Evolutionary conservation across 768 basidiomycete genomes (phyloP).

Genomic region (Kwoniella europaea): DNA sequence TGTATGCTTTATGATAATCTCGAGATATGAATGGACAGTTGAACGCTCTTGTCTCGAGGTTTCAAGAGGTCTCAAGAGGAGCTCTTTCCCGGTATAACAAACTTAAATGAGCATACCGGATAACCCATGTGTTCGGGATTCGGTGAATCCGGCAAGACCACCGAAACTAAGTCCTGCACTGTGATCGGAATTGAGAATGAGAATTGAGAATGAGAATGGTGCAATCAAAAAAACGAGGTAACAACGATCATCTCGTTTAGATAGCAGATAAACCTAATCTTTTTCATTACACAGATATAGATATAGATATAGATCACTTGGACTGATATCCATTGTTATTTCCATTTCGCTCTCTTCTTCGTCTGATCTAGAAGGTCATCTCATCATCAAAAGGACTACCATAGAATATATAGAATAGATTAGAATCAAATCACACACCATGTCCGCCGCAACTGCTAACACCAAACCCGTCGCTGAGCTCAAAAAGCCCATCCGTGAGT

Average conservation of each 20-base stretch:
- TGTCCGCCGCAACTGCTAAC: conserved; percentile 22
- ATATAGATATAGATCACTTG: too few relatives aligned
- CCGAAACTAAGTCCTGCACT: background rate
- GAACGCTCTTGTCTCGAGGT: background rate
- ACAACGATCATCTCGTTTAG: conserved; percentile 4
- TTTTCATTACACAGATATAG: too few relatives aligned
- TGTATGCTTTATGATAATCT: background rate
- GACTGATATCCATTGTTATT: too few relatives aligned
- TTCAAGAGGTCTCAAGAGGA: background rate
- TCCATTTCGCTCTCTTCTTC: background rate
- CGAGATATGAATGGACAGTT: background rate
- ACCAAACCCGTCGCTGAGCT: conserved; percentile 22
- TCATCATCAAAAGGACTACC: background rate
- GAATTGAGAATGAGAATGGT: background rate
- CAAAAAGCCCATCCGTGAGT: conserved; percentile 47
- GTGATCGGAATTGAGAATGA: background rate
- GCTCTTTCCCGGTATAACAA: background rate
- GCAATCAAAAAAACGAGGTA: conserved; percentile 10
- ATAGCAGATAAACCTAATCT: background rate
- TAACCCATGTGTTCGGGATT: background rate
- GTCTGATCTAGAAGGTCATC: background rate
- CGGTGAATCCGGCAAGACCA: background rate
- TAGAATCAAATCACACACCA: conserved; percentile 9
- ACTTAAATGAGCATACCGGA: conserved; percentile 2
- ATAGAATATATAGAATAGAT: conserved; percentile 8